A percentile compares a stretch with the other conserved stretches of the same genome.
Evolutionary conservation across 495 filamentous ascomycete genomes (phyloP).

Genomic region (Aspergillus avenaceus): DNA sequence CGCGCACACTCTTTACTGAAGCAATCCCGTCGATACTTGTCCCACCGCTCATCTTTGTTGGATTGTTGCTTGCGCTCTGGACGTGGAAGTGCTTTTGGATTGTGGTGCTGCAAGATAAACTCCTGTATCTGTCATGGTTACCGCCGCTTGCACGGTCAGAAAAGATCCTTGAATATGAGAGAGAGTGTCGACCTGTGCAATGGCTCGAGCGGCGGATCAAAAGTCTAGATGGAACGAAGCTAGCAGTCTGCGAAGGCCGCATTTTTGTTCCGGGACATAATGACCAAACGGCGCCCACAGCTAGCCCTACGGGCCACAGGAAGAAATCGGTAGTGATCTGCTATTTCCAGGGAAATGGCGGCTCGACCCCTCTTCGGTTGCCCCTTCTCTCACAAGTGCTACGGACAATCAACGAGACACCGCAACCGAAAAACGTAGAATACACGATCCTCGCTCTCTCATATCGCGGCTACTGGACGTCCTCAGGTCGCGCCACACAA

Average conservation of each 20-base stretch:
- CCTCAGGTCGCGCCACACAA: slow-evolving; percentile 62
- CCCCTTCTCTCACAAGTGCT: slow-evolving; percentile 58
- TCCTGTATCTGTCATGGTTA: slow-evolving; percentile 75
- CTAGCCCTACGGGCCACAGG: not conserved
- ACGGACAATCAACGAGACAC: slow-evolving; percentile 4
- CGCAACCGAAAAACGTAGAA: slow-evolving; percentile 8
- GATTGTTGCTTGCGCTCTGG: slow-evolving; percentile 65
- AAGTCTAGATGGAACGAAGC: slow-evolving; percentile 58
- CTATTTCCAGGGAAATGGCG: slow-evolving; percentile 40
- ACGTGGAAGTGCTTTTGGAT: slow-evolving; percentile 80
- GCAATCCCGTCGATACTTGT: slow-evolving; percentile 51
- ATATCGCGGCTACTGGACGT: slow-evolving; percentile 79
- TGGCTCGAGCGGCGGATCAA: slow-evolving; percentile 57
- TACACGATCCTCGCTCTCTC: slow-evolving; percentile 64
- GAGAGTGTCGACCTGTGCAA: slow-evolving; percentile 50
- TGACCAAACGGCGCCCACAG: not conserved
- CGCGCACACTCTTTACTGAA: slow-evolving; percentile 13
- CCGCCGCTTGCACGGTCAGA: slow-evolving; percentile 54
- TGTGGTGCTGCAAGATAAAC: slow-evolving; percentile 76
- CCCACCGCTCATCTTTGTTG: slow-evolving; percentile 63
- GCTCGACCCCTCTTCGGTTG: slow-evolving; percentile 61
- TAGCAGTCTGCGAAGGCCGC: slow-evolving; percentile 52
- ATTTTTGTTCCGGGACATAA: not conserved
- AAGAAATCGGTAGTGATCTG: slow-evolving; percentile 29
- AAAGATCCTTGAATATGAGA: slow-evolving; percentile 56